Base-by-base conservation (phyloP, 345 rosid genomes). In the Cardamine resedifolia region DNA sequence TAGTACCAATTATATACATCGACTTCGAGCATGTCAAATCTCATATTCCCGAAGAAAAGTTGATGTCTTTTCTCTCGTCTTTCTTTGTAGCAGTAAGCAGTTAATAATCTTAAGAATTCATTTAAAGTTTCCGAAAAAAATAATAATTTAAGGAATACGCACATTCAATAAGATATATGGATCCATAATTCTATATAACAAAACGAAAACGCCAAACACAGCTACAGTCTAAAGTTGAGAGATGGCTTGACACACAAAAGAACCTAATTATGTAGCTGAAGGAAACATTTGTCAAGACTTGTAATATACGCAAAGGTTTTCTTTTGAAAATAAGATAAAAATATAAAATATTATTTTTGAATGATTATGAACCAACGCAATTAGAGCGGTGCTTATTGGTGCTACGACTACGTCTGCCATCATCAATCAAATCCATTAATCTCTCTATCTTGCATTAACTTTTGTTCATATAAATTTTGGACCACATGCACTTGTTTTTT, bases 311-410 rank as follows among this genome's bases (percentile, higher is more conserved):
- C 57, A 55, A 64, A 53, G 48, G 48, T 61, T 51, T 63, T 24
- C 61, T 61, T 52, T 44, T n/a, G n/a, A n/a, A n/a, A n/a, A n/a
- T n/a, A n/a, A n/a, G n/a, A n/a, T n/a, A n/a, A n/a, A n/a, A n/a
- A n/a, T n/a, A n/a, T 20, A 9, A 30, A n/a, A 36, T 21, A 4
- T 16, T 11, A 5, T 59, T 24, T 50, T 39, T 18, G 6, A 19
- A 27, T 71, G 52, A 61, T 49, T 20, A 52, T 20, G 33, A 63
- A 52, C 55, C 10, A 51, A 72, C 63, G 63, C 76, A 72, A 20
- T 30, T 41, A 72, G 63, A 30, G 27, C 1, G 26, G 33, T 62
- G 15, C 23, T 43, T 21, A 52, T 52, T 72, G 69, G 70, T 72
- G 47, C 26, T 52, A 30, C 14, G 30, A 9, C 6, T 3, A 28